phyloP scores from a whole-genome alignment of 768 basidiomycete genomes.

The Trametes coccinea region DNA sequence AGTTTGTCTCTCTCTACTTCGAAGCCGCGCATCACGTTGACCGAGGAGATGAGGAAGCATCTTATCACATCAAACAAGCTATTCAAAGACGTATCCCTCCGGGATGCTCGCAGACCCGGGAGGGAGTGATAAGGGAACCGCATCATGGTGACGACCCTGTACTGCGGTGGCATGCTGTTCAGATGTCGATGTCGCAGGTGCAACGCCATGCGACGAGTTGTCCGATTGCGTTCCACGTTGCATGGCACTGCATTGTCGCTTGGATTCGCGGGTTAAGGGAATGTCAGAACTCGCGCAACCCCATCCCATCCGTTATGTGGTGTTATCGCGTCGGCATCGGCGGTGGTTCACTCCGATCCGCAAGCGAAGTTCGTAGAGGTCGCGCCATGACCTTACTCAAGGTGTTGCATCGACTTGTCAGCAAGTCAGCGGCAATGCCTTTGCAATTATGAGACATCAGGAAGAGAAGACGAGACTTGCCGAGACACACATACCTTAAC shows the following conservation, averaged over 20 bases:
- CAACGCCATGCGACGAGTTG: conserved; percentile 7
- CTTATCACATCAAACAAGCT: conserved; percentile 1
- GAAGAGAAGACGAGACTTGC: too few species aligned
- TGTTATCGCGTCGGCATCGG: conserved; percentile 14
- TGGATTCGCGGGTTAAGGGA: not conserved
- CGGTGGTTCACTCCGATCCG: not conserved
- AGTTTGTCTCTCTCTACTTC: too few species aligned
- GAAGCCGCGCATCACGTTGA: too few species aligned
- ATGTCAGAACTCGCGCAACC: not conserved
- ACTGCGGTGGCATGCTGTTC: not conserved
- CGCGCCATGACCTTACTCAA: not conserved
- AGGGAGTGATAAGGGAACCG: not conserved
- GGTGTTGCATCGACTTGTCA: too few species aligned
- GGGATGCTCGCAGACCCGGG: not conserved
- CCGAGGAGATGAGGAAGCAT: not conserved
- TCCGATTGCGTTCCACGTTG: not conserved
- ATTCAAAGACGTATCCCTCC: not conserved
- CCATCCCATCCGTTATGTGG: not conserved
- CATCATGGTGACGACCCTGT: not conserved
- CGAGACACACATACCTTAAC: too few species aligned
- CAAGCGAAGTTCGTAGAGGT: conserved; percentile 2
- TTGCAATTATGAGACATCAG: too few species aligned
- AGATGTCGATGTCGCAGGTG: conserved; percentile 2
- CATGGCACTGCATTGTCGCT: not conserved
- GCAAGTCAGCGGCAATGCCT: too few species aligned